Evolutionary conservation across 805 yeast genomes (phyloP), one percentile per base, ranked within the genome.

Genomic region (Metschnikowia bowlesiae): DNA sequence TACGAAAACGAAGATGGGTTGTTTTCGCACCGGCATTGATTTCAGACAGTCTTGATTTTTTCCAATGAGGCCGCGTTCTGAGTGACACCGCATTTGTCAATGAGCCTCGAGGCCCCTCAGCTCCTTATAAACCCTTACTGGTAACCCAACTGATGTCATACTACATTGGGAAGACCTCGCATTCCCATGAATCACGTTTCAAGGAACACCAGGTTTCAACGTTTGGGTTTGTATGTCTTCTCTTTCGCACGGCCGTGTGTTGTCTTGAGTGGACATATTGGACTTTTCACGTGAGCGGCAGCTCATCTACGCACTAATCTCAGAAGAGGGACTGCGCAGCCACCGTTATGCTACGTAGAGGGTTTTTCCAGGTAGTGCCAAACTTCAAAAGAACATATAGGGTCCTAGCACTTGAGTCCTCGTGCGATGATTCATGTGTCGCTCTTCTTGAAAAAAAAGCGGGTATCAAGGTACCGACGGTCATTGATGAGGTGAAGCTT

Each of bases 381-480:
- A 10, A 11, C 31, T 34, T 6, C 14, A 61, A n/a, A 39, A 39
- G 82, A 42, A 22, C 51, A 5, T 89, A 87, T 63, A 75, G 74
- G 39, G 94, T 91, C 0, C 69, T 94, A 22, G 94, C 97, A 0
- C 81, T 94, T 11, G 99, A 94, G 63, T 82, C 96, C 0, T 89
- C 97, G 0, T 94, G 99, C 63, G 99, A 94, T 66, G 99, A 94
- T 66, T 80, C 97, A 0, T 90, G 97, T 58, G 92, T 90, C 2
- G 87, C 96, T 0, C 69, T 92, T 7, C 63, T 91, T 2, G 84
- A 84, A 37, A 71, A 90, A 47, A 52, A 45, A 7, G 57, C 60
- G 1, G 54, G 58, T 1, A 57, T 63, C 1, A 57, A 64, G 28
- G 70, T 79, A 2, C 83, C 87, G 0, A 66, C 56, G 0, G 66